phyloP scores from a whole-genome alignment of 75 land plant species.

The Azolla pinnata region DNA sequence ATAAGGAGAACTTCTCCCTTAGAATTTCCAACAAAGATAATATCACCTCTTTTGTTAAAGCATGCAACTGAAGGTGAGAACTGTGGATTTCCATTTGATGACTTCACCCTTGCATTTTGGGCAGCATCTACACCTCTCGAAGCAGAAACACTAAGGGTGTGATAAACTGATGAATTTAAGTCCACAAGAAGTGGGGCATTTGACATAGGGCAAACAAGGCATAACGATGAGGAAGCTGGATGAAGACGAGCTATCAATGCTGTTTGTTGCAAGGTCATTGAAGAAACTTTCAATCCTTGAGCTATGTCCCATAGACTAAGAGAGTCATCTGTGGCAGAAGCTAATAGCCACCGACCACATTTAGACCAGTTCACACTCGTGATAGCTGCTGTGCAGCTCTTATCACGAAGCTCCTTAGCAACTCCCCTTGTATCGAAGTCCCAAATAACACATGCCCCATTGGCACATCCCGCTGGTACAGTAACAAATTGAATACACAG shows the following conservation, averaged over 20 bases:
- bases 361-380: constrained; percentile 98
- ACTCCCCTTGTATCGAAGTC: constrained; percentile 93
- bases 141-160: constrained; percentile 53
- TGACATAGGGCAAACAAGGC: constrained; percentile 83
- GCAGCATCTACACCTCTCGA: constrained; percentile 22
- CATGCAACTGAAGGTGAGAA: constrained; percentile 73
- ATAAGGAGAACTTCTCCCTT: constrained; percentile 84
- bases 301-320: constrained; percentile 82
- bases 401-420: constrained; percentile 76
- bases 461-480: constrained; percentile 96
- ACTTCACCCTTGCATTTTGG: constrained; percentile 43
- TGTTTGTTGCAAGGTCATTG: constrained; percentile 52
- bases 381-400: constrained; percentile 51
- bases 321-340: constrained; percentile 78
- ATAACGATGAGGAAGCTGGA: constrained; percentile 66
- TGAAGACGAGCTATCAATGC: constrained; percentile 73
- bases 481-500: too few relatives aligned
- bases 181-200: constrained; percentile 88
- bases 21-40: constrained; percentile 81
- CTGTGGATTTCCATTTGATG: constrained; percentile 49
- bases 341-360: constrained; percentile 60
- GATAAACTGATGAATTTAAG: constrained; percentile 43
- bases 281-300: constrained; percentile 44
- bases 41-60: constrained; percentile 82
- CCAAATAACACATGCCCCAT: constrained; percentile 90